A percentile compares a stretch with the other conserved stretches of the same genome.
Conservation (phyloP, 2,329 filamentous ascomycete species). For the Diplodia sapinea region DNA sequence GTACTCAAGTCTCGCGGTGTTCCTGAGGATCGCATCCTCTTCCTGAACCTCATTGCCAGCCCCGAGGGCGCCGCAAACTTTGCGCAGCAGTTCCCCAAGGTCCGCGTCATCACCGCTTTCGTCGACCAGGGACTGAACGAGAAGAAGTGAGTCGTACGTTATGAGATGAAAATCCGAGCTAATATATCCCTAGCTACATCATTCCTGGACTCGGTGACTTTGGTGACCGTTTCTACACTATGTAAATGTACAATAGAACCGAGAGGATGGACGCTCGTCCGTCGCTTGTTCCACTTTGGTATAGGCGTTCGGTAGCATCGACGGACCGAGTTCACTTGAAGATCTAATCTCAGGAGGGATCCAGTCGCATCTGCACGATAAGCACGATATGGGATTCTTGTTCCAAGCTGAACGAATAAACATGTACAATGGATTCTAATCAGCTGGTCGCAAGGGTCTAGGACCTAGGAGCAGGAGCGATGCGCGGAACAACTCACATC, state of each 20-base stretch:
- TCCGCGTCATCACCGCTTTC: conserved; percentile 93
- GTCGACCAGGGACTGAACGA: conserved; percentile 95
- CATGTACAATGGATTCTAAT: background rate
- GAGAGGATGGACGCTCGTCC: background rate
- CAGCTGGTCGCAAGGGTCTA: too few species aligned
- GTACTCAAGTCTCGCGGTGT: conserved; percentile 89
- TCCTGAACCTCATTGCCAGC: conserved; percentile 97
- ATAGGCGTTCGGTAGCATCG: background rate
- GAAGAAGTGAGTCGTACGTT: conserved; percentile 75
- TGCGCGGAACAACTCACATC: background rate
- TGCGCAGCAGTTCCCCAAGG: conserved; percentile 83
- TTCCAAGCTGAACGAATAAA: background rate
- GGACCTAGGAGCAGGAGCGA: too few species aligned
- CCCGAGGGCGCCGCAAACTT: conserved; percentile 91
- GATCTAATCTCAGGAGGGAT: background rate
- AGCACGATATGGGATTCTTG: background rate
- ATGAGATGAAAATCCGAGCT: conserved; percentile 39
- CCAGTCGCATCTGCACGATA: background rate
- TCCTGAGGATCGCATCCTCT: conserved; percentile 91
- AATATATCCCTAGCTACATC: conserved; percentile 74
- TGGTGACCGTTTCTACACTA: conserved; percentile 92
- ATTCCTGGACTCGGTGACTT: conserved; percentile 93
- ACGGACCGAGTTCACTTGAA: background rate
- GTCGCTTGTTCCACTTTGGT: background rate
- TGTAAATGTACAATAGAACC: conserved; percentile 58